A percentile compares a stretch with the other conserved stretches of the same genome.
Evolutionary conservation across 225 moss, liverwort and hornwort genomes (phyloP).

Genomic region (Pleurozium schreberi): DNA sequence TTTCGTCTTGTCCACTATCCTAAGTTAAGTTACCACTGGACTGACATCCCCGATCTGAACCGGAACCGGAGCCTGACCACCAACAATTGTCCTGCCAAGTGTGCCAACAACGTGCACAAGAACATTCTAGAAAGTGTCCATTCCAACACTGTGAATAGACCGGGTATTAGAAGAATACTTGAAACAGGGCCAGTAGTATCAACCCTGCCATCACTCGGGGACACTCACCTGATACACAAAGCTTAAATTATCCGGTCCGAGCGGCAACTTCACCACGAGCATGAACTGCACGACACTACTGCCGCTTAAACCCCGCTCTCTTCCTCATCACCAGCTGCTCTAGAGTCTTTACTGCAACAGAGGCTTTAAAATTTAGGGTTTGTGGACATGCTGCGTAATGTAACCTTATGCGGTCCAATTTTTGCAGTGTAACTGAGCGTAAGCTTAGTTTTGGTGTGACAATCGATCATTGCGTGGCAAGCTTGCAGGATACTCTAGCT

Average conservation of each 20-base stretch:
- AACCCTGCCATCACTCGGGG: background rate
- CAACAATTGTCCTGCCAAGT: background rate
- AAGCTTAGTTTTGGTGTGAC: background rate
- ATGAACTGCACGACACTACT: background rate
- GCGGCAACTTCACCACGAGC: background rate
- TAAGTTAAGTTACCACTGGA: background rate
- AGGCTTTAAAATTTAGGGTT: background rate
- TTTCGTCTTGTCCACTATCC: background rate
- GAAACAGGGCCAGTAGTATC: background rate
- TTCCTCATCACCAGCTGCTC: background rate
- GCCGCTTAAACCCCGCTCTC: background rate
- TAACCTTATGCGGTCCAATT: background rate
- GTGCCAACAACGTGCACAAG: background rate
- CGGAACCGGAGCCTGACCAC: background rate
- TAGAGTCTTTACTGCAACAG: background rate
- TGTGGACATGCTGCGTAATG: background rate
- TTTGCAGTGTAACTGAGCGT: background rate
- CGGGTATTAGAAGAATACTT: background rate
- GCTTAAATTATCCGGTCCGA: background rate
- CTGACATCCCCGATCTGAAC: background rate
- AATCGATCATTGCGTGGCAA: background rate
- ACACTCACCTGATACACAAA: background rate
- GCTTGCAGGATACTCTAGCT: background rate
- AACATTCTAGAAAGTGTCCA: background rate
- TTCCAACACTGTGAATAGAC: background rate